Base-by-base conservation (phyloP, 2,329 filamentous ascomycete species). In the Neocatenulostroma microsporum region DNA sequence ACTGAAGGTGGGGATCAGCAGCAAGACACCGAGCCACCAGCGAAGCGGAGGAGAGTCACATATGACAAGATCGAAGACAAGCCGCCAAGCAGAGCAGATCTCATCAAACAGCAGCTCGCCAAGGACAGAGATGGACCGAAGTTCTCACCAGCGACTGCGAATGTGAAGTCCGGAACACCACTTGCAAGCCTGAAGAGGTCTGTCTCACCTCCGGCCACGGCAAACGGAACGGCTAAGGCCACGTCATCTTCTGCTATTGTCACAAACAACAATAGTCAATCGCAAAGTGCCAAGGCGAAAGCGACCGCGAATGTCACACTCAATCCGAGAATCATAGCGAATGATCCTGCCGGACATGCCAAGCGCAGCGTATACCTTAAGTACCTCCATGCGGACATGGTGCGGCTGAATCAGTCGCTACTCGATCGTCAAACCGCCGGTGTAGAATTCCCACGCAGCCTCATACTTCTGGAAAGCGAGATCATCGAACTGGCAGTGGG, bases 401-500 rank as follows among this genome's bases (percentile, higher is more conserved):
- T 62, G n/a, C 71, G 79, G 4, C 69, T 88, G 7, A 87, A 89
- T 52, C 63, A 69, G 11, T 34, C 46, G 23, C 37, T 51, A 11
- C 24, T 17, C n/a, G 44, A 46, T 13, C 33, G 35, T 8, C 30
- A 37, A 5, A n/a, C n/a, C n/a, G n/a, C n/a, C n/a, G 27, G 27
- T 14, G 30, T 48, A 11, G 47, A 48, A 17, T 23, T 29, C 25
- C 71, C 74, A 15, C 63, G 68, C 28, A 62, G 66, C n/a, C 63
- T 84, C 2, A 53, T 78, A 12, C 58, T 86, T 30, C 73, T 72
- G 1, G 68, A 76, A 1, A 77, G 84, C 53, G 73, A 80, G 30
- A 67, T 88, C 15, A 81, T 87, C 43, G 74, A 72, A 47, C 67
- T 76, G 42, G 76, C 78, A 1, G 64, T 89, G 2, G 82, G 89